Base-by-base conservation (phyloP, 192 early-diverging fungal species). In the Dissophora globulifera region DNA sequence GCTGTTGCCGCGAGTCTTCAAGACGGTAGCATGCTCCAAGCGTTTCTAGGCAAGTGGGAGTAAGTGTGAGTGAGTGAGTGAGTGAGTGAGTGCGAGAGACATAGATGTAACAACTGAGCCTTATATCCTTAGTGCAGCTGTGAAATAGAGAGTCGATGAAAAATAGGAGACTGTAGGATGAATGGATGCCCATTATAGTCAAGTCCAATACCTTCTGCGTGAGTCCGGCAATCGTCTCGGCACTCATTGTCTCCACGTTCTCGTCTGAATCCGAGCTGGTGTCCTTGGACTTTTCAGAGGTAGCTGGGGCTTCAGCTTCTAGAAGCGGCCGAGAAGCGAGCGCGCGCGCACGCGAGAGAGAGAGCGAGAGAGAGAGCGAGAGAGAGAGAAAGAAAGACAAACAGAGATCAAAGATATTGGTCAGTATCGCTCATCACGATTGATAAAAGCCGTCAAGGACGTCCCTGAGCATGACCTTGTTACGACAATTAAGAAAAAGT, bases 1-100 rank as follows among this genome's bases (percentile, higher is more conserved):
- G 62, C 85, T 86, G 84, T 99, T 99, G 54, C 97, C 97, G 15
- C 87, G 82, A 38, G 82, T 85, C 84, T 99, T 98, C 55, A 95
- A 85, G 17, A 82, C 65, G 67, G 90, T 80, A 25, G 94, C 93
- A 32, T 91, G 79, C 54, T 93, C 85, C 53, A 69, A 67, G 50
- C 81, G 81, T 67, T 83, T 66, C 87, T 89, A 76, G 20, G 46
- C 20, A n/a, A n/a, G n/a, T n/a, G n/a, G n/a, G n/a, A n/a, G n/a
- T n/a, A n/a, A n/a, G n/a, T n/a, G n/a, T n/a, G n/a, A n/a, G n/a
- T n/a, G n/a, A n/a, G n/a, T n/a, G n/a, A n/a, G n/a, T n/a, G n/a
- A n/a, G n/a, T n/a, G n/a, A n/a, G n/a, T n/a, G n/a, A n/a, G n/a
- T n/a, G n/a, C n/a, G n/a, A n/a, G n/a, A n/a, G n/a, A n/a, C n/a